Evolutionary conservation across 176 grass and related monocot genomes (phyloP), one percentile per base, ranked within the genome.

Genomic region (Lolium perenne): DNA sequence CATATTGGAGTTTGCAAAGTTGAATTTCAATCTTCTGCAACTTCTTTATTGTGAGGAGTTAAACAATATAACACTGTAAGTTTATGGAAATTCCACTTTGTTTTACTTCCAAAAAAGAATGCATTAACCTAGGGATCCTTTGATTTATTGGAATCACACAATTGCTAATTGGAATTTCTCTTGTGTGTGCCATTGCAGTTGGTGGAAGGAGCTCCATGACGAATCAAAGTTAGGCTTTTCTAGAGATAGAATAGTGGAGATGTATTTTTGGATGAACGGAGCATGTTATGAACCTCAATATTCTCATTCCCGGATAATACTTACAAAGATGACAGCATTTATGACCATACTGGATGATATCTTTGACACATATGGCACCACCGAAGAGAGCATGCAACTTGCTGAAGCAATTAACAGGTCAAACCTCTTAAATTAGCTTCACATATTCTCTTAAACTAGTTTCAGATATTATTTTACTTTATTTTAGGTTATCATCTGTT

Each of bases 11-110:
- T 69, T 90, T 16, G 78, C 79, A 82, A 90, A 86, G 62, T 11
- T 90, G 8, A 90, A 90, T 63, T 90, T 90, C 83, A 90, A 90
- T 75, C 83, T 90, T 71, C 53, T 90, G 21, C 88, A 90, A 32
- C 83, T 90, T 86, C 51, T 86, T 77, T 90, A 90, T 10, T 86
- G 83, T 21, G 88, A 77, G 62, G 88, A 90, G 79, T 61, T 90
- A 62, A 76, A 75, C 43, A 77, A 70, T 0, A 26, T 86, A 10
- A 86, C 83, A 82, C 10, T 77, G 78, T 86, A 71, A 90, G 83
- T 74, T 85, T 71, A 17, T 61, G 74, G 15, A 22, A 7, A 18
- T 59, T 20, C 71, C 14, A 23, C 1, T 20, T 20, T 47, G 10
- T n/a, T 13, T 17, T 75, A 25, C 47, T 51, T 51, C 13, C 46